Evolutionary conservation across 2,329 filamentous ascomycete species (phyloP), one percentile per base, ranked within the genome.

Genomic region (Xylariales sp.): DNA sequence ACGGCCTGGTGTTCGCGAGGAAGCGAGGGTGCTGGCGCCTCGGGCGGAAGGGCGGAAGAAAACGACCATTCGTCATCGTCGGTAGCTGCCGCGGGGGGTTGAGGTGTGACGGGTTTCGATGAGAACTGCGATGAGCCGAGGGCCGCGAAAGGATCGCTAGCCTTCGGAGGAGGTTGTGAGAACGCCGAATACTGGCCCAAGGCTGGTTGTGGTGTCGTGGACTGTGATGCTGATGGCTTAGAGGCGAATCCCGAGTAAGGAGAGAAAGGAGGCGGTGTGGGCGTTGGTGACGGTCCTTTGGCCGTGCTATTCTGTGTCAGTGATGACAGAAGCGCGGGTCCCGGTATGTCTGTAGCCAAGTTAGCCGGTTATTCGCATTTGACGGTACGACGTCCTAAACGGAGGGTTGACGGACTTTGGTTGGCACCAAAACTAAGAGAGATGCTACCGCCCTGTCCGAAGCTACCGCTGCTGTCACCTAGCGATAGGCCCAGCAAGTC

Each of bases 11-110:
- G 86, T 60, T 81, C 84, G 1, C 90, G 89, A 41, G 88, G 85
- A 18, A 23, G 23, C 23, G 23, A 23, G 23, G 23, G 23, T 23
- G 83, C 75, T 60, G 82, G 75, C 16, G 80, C 69, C 68, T 88
- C 84, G 2, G 84, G 80, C 34, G 95, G 95, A 14, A 97, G 84
- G 0, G 95, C 91, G 0, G 95, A 98, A 3, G 93, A 89, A 78
- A 98, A 98, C 30, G 89, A 92, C 94, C 95, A 98, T 76, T 98
- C 95, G 71, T 98, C 95, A 58, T 97, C 95, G 53, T 92, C 89
- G 12, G 62, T 28, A 23, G 69, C 55, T 14, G 68, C 63, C 5
- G 64, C 71, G 8, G 77, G 72, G 5, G 79, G 78, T 39, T 78
- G 75, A 3, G 81, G 77, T 0, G 79, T 78, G 8, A 77, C 58